These are phyloP conservation scores for Rugonectria rugulosa DNA, from an alignment of 2,329 filamentous ascomycete genomes.

Conservation along the genomic window DNA sequence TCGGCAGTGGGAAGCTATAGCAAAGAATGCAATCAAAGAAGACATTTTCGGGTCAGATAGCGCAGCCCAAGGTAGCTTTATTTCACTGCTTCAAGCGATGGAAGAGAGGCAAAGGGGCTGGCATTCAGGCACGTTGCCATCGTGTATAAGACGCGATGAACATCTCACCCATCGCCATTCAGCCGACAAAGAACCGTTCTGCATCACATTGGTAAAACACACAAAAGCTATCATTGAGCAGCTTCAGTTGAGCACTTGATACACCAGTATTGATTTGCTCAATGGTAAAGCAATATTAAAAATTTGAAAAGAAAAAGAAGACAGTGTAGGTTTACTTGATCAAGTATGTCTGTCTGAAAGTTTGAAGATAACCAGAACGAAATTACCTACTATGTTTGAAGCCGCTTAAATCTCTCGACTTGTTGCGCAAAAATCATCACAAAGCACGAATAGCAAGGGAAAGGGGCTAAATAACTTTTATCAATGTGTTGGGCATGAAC, in stretches of 20 bases:
- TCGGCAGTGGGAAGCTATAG: conserved; percentile 27
- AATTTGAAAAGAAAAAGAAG: too few relatives aligned
- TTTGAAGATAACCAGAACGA: too few relatives aligned
- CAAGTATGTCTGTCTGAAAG: too few relatives aligned
- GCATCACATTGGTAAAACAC: conserved; percentile 35
- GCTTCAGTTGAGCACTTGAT: conserved; percentile 7
- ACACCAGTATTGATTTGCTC: too few relatives aligned
- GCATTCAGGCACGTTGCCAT: conserved; percentile 30
- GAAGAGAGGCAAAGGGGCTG: conserved; percentile 34
- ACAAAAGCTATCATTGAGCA: conserved; percentile 29
- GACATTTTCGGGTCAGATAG: conserved; percentile 26
- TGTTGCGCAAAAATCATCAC: too few relatives aligned
- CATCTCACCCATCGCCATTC: conserved; percentile 16
- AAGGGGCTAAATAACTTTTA: too few relatives aligned
- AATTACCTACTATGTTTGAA: too few relatives aligned
- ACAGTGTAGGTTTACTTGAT: too few relatives aligned
- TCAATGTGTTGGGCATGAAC: too few relatives aligned
- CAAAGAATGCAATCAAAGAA: conserved; percentile 30
- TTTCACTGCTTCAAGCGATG: conserved; percentile 31
- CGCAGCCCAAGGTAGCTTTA: conserved; percentile 16
- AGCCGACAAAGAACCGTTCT: conserved; percentile 32
- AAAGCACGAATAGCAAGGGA: too few relatives aligned
- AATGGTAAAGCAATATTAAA: too few relatives aligned
- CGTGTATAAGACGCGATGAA: conserved; percentile 11
- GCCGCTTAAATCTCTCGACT: too few relatives aligned